Base-by-base conservation (phyloP, 2,329 filamentous ascomycete genomes). In the Cadophora malorum region DNA sequence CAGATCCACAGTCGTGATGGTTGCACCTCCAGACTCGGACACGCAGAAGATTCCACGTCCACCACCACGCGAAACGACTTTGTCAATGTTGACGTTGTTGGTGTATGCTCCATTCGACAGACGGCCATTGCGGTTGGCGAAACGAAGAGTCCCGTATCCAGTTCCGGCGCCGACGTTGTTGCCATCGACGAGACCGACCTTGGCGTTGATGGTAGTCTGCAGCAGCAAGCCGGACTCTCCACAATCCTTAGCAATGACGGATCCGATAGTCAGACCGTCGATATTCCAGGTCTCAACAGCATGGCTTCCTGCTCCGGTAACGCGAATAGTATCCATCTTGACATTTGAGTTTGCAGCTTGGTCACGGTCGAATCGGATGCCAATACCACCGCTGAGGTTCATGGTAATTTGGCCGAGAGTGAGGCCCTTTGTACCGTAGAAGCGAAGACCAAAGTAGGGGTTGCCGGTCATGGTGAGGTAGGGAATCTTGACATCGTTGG, bases 231-330 rank as follows among this genome's bases (percentile, higher is more conserved):
- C 64, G 1, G 35, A 65, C 41, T 65, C 64, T 21, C 64, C 64
- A 14, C 23, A 31, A 14, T 65, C 35, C 3, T 25, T 50, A 5
- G 64, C 64, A 50, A 52, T 60, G 41, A 65, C 55, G 10, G 64
- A 60, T 28, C 25, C 23, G 55, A 65, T 65, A 0, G 38, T 60
- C 16, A 65, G 41, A n/a, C 64, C 64, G 23, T 65, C 55, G 23
- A 65, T 65, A 8, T 65, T 65, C 64, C 64, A 65, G 2, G 61
- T 65, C 41, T 65, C 64, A 19, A 65, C 55, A 28, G 64, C 64
- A n/a, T 65, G 64, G n/a, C 64, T 65, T 16, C 55, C 21, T 1
- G 64, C 64, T 38, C 64, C 64, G 6, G 64, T 65, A n/a, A 65
- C 64, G 4, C 21, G 38, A 19, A 65, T 60, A 0, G 28, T 25